These are phyloP conservation scores for Penicillium griseofulvum DNA, from an alignment of 2,329 filamentous ascomycete species.

Conservation along the genomic window DNA sequence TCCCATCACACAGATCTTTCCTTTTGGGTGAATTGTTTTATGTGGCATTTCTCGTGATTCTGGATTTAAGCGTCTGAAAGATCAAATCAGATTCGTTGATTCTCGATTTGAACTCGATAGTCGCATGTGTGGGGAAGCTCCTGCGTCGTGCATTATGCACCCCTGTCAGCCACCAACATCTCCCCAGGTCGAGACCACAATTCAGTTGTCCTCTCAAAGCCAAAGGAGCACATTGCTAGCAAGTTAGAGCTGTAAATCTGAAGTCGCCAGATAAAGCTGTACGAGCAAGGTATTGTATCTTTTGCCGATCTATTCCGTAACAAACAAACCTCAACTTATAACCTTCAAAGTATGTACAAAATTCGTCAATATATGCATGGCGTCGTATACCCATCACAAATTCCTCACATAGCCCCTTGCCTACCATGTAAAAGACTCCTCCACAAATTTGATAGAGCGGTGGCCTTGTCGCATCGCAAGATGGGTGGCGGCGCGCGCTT, in stretches of 20 bases:
- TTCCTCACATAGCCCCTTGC: neutral
- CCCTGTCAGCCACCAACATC: constrained; percentile 1
- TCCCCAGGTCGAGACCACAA: neutral
- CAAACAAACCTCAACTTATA: neutral
- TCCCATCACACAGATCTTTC: neutral
- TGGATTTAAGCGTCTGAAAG: neutral
- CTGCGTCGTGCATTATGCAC: constrained; percentile 9
- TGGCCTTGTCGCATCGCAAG: constrained; percentile 35
- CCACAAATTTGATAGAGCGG: constrained; percentile 43
- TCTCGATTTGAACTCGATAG: constrained; percentile 6
- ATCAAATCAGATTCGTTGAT: neutral
- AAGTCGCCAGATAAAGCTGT: neutral
- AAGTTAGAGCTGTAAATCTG: neutral
- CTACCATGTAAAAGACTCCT: constrained; percentile 47
- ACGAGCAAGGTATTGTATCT: neutral
- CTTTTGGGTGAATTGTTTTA: neutral
- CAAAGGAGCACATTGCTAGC: neutral
- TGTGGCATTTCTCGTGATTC: neutral
- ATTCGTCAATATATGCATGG: neutral
- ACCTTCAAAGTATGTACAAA: neutral
- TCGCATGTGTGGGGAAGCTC: constrained; percentile 9
- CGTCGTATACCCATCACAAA: neutral
- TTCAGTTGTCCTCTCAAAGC: neutral
- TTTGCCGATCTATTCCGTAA: neutral
- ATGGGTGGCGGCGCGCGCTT: constrained; percentile 43